A percentile compares a stretch with the other conserved stretches of the same genome.
Conservation (phyloP, 495 filamentous ascomycete species). For the Aspergillus indologenus region DNA sequence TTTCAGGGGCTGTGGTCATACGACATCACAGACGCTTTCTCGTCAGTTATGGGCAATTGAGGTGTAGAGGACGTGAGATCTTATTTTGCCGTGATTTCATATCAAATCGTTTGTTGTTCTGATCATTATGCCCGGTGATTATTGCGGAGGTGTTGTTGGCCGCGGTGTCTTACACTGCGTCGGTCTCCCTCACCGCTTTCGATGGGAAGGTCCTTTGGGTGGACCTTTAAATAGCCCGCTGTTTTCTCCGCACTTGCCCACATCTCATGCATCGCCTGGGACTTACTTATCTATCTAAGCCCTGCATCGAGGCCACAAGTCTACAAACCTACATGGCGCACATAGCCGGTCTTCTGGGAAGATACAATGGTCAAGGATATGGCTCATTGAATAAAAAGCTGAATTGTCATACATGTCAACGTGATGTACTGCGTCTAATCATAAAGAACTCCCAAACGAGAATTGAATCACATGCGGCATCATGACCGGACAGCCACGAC, state of each 20-base stretch:
- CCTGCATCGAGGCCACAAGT: background rate
- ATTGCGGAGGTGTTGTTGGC: slow-evolving; percentile 3
- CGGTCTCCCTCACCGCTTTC: background rate
- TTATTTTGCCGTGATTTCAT: background rate
- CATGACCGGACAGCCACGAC: slow-evolving; percentile 11
- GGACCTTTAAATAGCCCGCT: background rate
- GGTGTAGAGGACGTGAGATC: too few relatives aligned
- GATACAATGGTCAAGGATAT: too few relatives aligned
- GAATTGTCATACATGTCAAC: too few relatives aligned
- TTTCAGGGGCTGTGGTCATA: background rate
- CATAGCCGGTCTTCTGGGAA: too few relatives aligned
- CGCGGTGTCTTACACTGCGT: background rate
- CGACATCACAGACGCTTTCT: background rate
- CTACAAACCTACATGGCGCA: too few relatives aligned
- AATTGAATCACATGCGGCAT: too few relatives aligned
- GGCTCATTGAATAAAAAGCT: too few relatives aligned
- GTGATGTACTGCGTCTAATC: too few relatives aligned
- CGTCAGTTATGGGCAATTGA: background rate
- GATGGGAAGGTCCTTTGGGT: background rate
- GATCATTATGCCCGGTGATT: background rate
- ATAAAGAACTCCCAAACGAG: too few relatives aligned
- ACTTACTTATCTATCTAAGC: background rate
- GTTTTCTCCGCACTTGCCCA: background rate
- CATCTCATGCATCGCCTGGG: too few relatives aligned
- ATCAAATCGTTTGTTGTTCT: background rate